Evolutionary conservation across 352 stramenopile species (phyloP).

Genomic region (Pythium sukuiense): DNA sequence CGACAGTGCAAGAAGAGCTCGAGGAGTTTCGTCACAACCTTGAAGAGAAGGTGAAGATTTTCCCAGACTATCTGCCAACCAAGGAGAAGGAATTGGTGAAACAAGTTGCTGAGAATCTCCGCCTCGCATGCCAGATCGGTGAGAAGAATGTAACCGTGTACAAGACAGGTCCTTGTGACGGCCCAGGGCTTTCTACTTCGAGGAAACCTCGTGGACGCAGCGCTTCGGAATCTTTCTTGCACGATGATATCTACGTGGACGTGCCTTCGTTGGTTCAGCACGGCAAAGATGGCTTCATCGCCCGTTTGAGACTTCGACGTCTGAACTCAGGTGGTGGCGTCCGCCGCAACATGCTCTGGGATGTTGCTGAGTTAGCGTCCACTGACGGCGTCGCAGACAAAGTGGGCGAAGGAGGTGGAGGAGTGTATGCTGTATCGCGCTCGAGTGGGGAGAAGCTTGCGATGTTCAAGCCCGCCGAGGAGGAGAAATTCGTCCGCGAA

Average conservation of each 20-base stretch:
- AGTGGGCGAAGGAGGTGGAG: conserved; percentile 62
- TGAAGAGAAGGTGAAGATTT: conserved; percentile 57
- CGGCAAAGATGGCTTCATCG: conserved; percentile 75
- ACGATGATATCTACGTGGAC: conserved; percentile 71
- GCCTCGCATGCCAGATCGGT: conserved; percentile 61
- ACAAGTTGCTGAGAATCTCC: conserved; percentile 46
- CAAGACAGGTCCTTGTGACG: conserved; percentile 43
- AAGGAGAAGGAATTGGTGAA: conserved; percentile 61
- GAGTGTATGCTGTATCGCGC: conserved; percentile 72
- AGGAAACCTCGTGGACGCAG: conserved; percentile 18
- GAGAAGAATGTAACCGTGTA: conserved; percentile 61
- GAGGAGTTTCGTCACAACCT: conserved; percentile 47
- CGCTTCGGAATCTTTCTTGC: conserved; percentile 11
- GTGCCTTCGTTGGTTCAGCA: conserved; percentile 67
- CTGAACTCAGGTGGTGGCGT: conserved; percentile 60
- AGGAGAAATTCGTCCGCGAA: conserved; percentile 78
- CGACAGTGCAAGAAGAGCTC: conserved; percentile 61
- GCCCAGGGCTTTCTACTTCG: conserved; percentile 7
- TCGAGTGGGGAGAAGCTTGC: conserved; percentile 72
- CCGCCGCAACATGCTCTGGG: conserved; percentile 77
- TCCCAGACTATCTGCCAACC: conserved; percentile 62
- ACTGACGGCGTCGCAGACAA: conserved; percentile 53
- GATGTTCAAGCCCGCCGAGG: conserved; percentile 80
- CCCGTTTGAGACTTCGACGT: conserved; percentile 50
- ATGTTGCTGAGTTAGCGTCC: conserved; percentile 58